A percentile compares a stretch with the other conserved stretches of the same genome.
These are phyloP conservation scores for Sphaerobolus stellatus DNA, from an alignment of 1,284 basidiomycete genomes.

Conservation along the genomic window DNA sequence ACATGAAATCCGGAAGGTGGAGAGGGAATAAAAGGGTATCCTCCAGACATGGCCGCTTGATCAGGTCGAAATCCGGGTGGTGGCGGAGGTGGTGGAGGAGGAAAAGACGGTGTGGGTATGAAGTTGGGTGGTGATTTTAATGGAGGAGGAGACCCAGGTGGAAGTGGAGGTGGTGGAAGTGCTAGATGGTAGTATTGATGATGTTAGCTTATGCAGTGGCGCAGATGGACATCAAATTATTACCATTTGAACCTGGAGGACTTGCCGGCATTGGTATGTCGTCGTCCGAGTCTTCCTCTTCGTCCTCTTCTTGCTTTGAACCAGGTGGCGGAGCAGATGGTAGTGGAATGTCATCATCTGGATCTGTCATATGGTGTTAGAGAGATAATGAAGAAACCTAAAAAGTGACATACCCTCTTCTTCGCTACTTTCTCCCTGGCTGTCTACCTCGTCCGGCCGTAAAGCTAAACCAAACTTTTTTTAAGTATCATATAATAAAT, in stretches of 20 bases:
- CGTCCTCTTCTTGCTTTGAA: conserved; percentile 29
- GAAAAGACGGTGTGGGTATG: conserved; percentile 16
- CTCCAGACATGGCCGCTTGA: too few relatives aligned
- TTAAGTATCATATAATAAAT: conserved; percentile 5
- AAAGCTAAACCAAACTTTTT: conserved; percentile 43
- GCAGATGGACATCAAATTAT: conserved; percentile 15
- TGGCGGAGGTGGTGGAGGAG: conserved; percentile 26
- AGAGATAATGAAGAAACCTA: conserved; percentile 11
- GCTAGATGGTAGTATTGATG: conserved; percentile 26
- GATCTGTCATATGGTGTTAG: conserved; percentile 22
- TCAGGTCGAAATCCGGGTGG: conserved; percentile 33
- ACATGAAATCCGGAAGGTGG: conserved; percentile 19
- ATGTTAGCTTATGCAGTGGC: conserved; percentile 49
- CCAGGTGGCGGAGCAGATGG: conserved; percentile 69
- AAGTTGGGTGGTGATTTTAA: conserved; percentile 20
- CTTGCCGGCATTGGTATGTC: conserved; percentile 65
- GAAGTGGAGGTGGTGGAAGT: conserved; percentile 24
- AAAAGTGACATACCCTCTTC: conserved; percentile 50
- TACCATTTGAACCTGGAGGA: conserved; percentile 56
- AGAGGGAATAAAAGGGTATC: too few relatives aligned
- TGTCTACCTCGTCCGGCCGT: conserved; percentile 54
- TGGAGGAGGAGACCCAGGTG: conserved; percentile 31
- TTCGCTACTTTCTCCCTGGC: conserved; percentile 60
- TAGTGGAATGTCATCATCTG: conserved; percentile 63
- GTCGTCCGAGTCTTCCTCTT: conserved; percentile 28